A percentile compares a stretch with the other conserved stretches of the same genome.
Conservation (phyloP, 2,329 filamentous ascomycete species). For the Paecilomyces sp. region DNA sequence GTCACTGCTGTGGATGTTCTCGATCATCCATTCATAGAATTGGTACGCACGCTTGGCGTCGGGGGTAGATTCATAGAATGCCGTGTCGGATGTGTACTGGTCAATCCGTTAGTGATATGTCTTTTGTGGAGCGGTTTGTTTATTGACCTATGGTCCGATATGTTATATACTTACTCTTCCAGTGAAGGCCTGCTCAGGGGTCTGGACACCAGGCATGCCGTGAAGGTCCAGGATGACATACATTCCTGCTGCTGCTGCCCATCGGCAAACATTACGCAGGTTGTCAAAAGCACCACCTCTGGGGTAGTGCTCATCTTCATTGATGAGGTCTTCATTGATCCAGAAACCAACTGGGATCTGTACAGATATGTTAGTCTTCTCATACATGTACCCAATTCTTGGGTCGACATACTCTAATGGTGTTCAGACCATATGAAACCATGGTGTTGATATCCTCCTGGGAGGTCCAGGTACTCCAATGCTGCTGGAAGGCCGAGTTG, state of each 20-base stretch:
- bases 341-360: not conserved
- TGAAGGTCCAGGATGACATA: conserved; percentile 46
- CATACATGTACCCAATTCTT: not conserved
- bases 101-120: not conserved
- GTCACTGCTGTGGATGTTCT: conserved; percentile 39
- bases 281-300: conserved; percentile 24
- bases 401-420: conserved; percentile 41
- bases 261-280: conserved; percentile 36
- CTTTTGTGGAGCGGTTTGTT: not conserved
- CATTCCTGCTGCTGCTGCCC: conserved; percentile 36
- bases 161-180: conserved; percentile 20
- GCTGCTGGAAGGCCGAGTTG: conserved; percentile 38
- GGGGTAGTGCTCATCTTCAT: not conserved
- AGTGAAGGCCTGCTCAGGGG: conserved; percentile 36
- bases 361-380: not conserved
- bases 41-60: conserved; percentile 46
- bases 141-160: not conserved
- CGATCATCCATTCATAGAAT: conserved; percentile 46
- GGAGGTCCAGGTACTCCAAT: conserved; percentile 42
- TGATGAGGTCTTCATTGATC: not conserved
- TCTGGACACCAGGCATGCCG: conserved; percentile 41
- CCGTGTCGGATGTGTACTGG: not conserved
- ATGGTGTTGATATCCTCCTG: conserved; percentile 40
- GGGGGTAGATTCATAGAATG: conserved; percentile 21
- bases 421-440: conserved; percentile 40